Conservation (phyloP, 768 basidiomycete genomes). For the Amanita inopinata region DNA sequence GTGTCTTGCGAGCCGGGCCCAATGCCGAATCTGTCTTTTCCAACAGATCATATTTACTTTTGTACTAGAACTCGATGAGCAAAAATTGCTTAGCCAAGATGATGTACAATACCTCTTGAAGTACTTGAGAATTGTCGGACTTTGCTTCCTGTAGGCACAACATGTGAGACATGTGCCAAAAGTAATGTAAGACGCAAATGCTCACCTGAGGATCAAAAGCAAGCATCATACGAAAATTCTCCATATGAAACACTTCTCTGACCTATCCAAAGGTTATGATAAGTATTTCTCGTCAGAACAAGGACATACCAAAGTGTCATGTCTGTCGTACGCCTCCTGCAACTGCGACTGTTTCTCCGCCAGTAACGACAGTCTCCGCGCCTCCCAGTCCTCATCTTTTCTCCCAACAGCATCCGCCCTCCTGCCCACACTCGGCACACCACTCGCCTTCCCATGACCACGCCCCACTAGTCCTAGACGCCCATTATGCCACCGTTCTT, state of each 20-base stretch:
- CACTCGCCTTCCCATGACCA: constrained; percentile 4
- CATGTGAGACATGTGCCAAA: constrained; percentile 7
- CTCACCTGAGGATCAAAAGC: constrained; percentile 68
- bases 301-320: constrained; percentile 64
- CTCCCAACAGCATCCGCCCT: too few species aligned
- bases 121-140: constrained; percentile 60
- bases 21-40: constrained; percentile 32
- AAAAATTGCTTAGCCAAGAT: neutral
- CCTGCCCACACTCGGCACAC: constrained; percentile 8
- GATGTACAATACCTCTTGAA: constrained; percentile 47
- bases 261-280: constrained; percentile 35
- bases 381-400: constrained; percentile 21
- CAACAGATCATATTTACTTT: constrained; percentile 52
- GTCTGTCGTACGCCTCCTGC: constrained; percentile 47
- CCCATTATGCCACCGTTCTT: constrained; percentile 11
- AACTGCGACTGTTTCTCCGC: constrained; percentile 49
- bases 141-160: constrained; percentile 49
- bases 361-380: constrained; percentile 38
- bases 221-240: constrained; percentile 68
- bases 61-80: constrained; percentile 34
- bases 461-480: constrained; percentile 7
- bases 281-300: neutral
- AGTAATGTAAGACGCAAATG: constrained; percentile 1
- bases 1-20: constrained; percentile 49
- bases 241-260: constrained; percentile 84